A percentile compares a stretch with the other conserved stretches of the same genome.
Evolutionary conservation across 2,329 filamentous ascomycete species (phyloP).

Genomic region (Fusarium fracticaudum): DNA sequence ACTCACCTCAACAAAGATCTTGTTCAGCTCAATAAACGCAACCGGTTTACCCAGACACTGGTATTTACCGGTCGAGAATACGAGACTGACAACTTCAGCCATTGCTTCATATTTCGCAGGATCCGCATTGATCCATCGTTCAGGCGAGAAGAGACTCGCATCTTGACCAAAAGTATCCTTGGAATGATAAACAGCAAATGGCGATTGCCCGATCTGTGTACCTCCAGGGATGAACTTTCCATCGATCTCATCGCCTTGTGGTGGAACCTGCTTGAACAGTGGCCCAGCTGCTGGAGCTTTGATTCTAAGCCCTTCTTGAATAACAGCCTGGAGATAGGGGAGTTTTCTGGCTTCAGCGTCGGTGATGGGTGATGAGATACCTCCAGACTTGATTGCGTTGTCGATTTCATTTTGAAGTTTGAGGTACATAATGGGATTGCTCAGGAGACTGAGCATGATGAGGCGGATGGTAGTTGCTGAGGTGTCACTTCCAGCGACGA

Average conservation of each 20-base stretch:
- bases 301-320: slow-evolving; percentile 60
- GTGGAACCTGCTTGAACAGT: slow-evolving; percentile 46
- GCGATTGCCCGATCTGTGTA: slow-evolving; percentile 45
- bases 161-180: slow-evolving; percentile 49
- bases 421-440: slow-evolving; percentile 56
- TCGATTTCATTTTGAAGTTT: slow-evolving; percentile 62
- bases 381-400: slow-evolving; percentile 53
- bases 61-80: slow-evolving; percentile 52
- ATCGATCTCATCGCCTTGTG: slow-evolving; percentile 47
- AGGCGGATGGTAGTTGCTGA: slow-evolving; percentile 52
- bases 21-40: slow-evolving; percentile 51
- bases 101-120: slow-evolving; percentile 44
- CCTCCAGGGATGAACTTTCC: slow-evolving; percentile 50
- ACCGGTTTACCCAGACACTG: slow-evolving; percentile 52
- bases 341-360: slow-evolving; percentile 50
- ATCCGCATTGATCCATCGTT: slow-evolving; percentile 51
- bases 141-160: slow-evolving; percentile 46
- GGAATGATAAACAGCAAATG: slow-evolving; percentile 46
- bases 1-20: slow-evolving; percentile 54
- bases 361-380: slow-evolving; percentile 32
- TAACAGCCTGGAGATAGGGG: slow-evolving; percentile 60
- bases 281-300: slow-evolving; percentile 55
- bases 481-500: slow-evolving; percentile 53
- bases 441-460: slow-evolving; percentile 61
- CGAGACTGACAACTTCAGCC: slow-evolving; percentile 48